Conservation (phyloP, 2,329 filamentous ascomycete species). For the Cadophora sp. region DNA sequence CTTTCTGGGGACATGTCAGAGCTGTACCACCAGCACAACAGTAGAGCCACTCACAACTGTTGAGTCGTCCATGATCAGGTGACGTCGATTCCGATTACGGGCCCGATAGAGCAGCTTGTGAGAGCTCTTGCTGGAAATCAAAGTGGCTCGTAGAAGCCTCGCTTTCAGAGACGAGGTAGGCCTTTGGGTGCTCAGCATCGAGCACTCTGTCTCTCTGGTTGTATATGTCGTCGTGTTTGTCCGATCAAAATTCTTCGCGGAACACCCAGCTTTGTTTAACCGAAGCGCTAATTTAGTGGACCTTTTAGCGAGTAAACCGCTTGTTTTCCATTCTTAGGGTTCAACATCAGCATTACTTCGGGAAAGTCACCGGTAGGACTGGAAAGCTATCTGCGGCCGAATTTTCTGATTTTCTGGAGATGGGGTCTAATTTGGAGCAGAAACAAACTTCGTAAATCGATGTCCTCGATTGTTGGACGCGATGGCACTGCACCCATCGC, state of each 20-base stretch:
- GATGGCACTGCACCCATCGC: too few relatives aligned
- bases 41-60: conserved; percentile 18
- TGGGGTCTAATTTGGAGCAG: too few relatives aligned
- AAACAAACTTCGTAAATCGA: too few relatives aligned
- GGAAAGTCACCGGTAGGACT: too few relatives aligned
- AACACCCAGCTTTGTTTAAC: background rate
- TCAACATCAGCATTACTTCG: background rate
- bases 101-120: conserved; percentile 13
- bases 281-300: conserved; percentile 18
- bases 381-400: too few relatives aligned
- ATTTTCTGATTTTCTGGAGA: too few relatives aligned
- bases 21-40: background rate
- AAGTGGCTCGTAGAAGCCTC: background rate
- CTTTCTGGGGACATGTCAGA: conserved; percentile 17
- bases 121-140: background rate
- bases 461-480: too few relatives aligned
- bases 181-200: conserved; percentile 14
- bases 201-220: background rate
- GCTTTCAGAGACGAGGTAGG: background rate
- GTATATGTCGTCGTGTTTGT: background rate
- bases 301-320: background rate
- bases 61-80: conserved; percentile 28
- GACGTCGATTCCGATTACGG: conserved; percentile 19
- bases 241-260: conserved; percentile 11
- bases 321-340: background rate